Evolutionary conservation across 2,329 filamentous ascomycete species (phyloP).

Genomic region (Talaromyces marneffei): DNA sequence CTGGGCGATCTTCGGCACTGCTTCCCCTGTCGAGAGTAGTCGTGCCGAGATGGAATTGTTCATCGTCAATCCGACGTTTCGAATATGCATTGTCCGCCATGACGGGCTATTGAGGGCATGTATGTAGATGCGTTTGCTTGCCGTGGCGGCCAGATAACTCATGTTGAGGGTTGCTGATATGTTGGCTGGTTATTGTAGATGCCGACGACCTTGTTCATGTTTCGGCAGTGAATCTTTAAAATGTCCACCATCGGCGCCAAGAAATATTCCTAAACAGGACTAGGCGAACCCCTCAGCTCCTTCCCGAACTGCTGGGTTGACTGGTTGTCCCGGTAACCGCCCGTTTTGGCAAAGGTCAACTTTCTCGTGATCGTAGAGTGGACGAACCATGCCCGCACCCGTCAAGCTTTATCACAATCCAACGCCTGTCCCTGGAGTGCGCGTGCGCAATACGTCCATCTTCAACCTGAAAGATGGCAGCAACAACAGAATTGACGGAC

Average conservation of each 20-base stretch:
- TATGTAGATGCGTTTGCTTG: neutral
- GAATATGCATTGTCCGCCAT: neutral
- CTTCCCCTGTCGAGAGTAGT: slow-evolving; percentile 21
- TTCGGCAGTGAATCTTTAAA: neutral
- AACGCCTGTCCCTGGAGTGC: neutral
- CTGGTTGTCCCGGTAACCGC: slow-evolving; percentile 14
- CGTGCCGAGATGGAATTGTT: slow-evolving; percentile 18
- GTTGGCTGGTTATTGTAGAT: neutral
- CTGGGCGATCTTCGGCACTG: slow-evolving; percentile 49
- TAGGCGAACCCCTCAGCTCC: neutral
- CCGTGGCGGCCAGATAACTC: neutral
- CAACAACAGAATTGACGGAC: slow-evolving; percentile 20
- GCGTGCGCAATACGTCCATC: neutral
- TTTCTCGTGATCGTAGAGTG: slow-evolving; percentile 18
- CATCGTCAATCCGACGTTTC: neutral
- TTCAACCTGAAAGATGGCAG: neutral
- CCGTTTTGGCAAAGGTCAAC: slow-evolving; percentile 16
- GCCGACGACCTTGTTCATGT: neutral
- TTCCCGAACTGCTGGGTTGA: neutral
- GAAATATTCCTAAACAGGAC: neutral
- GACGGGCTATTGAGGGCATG: neutral
- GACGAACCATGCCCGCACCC: neutral
- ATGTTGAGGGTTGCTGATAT: neutral
- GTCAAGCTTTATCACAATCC: neutral
- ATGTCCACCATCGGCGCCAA: neutral